A percentile compares a stretch with the other conserved stretches of the same genome.
These are phyloP conservation scores for Phytopythium helicoides DNA, from an alignment of 352 stramenopile species.

Conservation along the genomic window DNA sequence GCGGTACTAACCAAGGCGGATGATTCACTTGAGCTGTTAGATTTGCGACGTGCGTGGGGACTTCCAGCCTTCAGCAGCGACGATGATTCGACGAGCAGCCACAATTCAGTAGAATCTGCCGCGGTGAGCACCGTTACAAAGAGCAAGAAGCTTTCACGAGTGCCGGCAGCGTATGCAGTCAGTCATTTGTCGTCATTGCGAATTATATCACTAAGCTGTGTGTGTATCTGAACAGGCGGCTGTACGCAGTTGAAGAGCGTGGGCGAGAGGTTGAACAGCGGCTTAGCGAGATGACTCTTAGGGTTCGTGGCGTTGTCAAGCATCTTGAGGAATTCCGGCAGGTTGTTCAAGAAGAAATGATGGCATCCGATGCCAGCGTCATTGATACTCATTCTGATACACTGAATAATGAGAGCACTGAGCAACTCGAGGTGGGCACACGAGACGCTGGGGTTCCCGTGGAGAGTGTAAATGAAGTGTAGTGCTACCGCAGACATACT, in stretches of 20 bases:
- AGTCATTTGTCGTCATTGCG: neutral
- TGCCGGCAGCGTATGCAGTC: neutral
- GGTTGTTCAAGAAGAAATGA: constrained; percentile 31
- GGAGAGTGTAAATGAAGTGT: no score
- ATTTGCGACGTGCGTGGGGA: constrained; percentile 56
- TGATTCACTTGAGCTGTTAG: constrained; percentile 37
- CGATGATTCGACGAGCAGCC: neutral
- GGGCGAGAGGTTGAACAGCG: constrained; percentile 44
- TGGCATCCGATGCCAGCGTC: neutral
- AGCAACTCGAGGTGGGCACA: no score
- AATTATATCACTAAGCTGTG: neutral
- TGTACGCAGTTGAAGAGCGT: constrained; percentile 37
- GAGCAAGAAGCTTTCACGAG: neutral
- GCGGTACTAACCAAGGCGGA: constrained; percentile 34
- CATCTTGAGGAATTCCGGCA: constrained; percentile 36
- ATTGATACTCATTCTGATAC: no score
- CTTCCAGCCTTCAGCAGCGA: constrained; percentile 5
- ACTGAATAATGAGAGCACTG: no score
- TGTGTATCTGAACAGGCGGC: constrained; percentile 15
- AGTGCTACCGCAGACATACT: no score
- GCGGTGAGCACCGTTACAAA: neutral
- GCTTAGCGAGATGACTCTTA: constrained; percentile 26
- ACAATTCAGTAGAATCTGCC: neutral
- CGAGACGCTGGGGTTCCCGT: no score
- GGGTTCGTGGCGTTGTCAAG: constrained; percentile 29